Base-by-base conservation (phyloP, 2,329 filamentous ascomycete genomes). In the Diaporthe destruens region DNA sequence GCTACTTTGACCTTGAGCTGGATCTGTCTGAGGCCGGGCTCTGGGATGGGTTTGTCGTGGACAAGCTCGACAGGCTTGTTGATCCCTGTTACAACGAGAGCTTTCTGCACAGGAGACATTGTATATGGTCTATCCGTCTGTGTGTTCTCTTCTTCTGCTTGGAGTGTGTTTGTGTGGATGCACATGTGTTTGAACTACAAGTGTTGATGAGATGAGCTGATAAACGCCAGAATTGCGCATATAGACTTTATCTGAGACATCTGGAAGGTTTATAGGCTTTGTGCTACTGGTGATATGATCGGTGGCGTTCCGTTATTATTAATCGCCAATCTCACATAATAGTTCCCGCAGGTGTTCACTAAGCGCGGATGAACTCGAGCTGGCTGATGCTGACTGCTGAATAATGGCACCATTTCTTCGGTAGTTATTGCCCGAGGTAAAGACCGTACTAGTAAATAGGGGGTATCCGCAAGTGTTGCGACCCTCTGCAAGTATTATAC, bases 1-100 rank as follows among this genome's bases (percentile, higher is more conserved):
- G 77, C 79, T 18, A 82, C 77, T 2, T 77, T 89, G 34, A 85
- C 78, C 57, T 80, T 81, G 67, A 86, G 47, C 5, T 80, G 81
- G 16, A 85, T 75, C 74, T 85, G 76, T 59, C 78, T 74, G 32
- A 75, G 69, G 20, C 75, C 77, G 7, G 82, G 81, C 29, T 78
- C 72, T 7, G 79, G 80, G 49, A 82, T 75, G 29, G 79, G 76
- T 6, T 74, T 55, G 34, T 77, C 71, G 16, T 63, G 71, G 42
- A 75, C 68, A 25, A 77, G 73, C 7, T 71, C 67, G 18, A 80
- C 67, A 6, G 78, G 78, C 69, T 78, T 77, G 32, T 76, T 77
- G 32, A 79, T 42, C 55, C 77, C 77, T 14, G 72, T 70, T 29
- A 81, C 63, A 18, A 77, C 23, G 29, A 81, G 54, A 12, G 78